Percentiles rank a stretch among this genome's conserved stretches.
These are phyloP conservation scores for Kurtzmaniella quercitrusa DNA, from an alignment of 1,139 yeast species.

Conservation along the genomic window DNA sequence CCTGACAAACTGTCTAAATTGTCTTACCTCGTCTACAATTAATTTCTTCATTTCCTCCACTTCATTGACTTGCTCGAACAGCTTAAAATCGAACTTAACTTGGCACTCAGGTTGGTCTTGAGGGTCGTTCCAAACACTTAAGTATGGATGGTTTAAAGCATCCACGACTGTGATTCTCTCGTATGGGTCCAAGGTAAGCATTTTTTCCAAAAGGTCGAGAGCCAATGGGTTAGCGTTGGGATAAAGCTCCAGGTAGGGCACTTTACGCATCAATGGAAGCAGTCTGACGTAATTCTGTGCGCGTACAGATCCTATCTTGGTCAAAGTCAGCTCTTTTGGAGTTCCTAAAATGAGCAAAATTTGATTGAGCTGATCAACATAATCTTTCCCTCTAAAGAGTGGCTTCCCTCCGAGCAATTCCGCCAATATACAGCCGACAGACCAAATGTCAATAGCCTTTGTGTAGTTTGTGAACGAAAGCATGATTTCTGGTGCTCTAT, in stretches of 20 bases:
- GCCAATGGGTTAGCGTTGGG: constrained; percentile 89
- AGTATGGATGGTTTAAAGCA: constrained; percentile 85
- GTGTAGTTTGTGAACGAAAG: constrained; percentile 88
- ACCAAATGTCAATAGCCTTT: constrained; percentile 95
- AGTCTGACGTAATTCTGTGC: constrained; percentile 92
- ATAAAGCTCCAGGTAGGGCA: constrained; percentile 68
- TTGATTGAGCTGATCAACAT: constrained; percentile 91
- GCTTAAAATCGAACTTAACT: constrained; percentile 73
- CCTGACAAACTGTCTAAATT: constrained; percentile 78
- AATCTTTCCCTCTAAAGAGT: constrained; percentile 88
- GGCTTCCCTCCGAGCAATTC: constrained; percentile 92
- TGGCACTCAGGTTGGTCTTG: constrained; percentile 89
- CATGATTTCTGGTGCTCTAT: constrained; percentile 97
- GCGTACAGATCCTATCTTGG: constrained; percentile 79
- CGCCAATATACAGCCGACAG: constrained; percentile 94
- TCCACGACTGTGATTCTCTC: constrained; percentile 84
- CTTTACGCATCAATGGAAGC: constrained; percentile 76
- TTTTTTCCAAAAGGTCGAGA: constrained; percentile 70
- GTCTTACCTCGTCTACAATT: constrained; percentile 77
- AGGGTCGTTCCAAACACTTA: constrained; percentile 95
- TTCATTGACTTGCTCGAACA: constrained; percentile 85
- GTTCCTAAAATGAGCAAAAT: constrained; percentile 85
- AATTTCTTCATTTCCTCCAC: constrained; percentile 69
- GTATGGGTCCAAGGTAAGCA: constrained; percentile 86
- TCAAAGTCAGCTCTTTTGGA: constrained; percentile 79